Evolutionary conservation across 768 basidiomycete species (phyloP), one percentile per base, ranked within the genome.

Genomic region (Gautieria morchelliformis): DNA sequence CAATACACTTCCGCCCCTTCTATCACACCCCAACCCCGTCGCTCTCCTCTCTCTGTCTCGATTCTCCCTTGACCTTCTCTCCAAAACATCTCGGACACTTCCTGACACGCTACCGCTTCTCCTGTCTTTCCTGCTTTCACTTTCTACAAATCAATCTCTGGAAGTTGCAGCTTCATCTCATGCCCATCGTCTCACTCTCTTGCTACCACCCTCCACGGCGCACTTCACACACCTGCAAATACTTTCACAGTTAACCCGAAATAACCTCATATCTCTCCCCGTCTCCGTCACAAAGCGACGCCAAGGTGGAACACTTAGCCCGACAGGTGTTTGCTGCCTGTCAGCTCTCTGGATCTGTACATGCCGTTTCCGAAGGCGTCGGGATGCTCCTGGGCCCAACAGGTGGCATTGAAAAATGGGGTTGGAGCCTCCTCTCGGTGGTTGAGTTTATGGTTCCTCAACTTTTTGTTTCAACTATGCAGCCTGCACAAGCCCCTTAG

Each of bases 351-450:
- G 35, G 59, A 12, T 65, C 71, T 14, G 63, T 78, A 30, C 64
- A 72, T 1, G 63, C 76, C n/a, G 74, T 89, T 35, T 74, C 79
- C 14, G 67, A 72, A 15, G 75, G 74, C 37, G 72, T 90, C 3
- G 79, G 77, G 8, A 79, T 78, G 55, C 74, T 93, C 5, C 76
- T 95, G 1, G 93, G 93, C 4, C 86, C 92, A 1, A 78, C 73
- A 0, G 91, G 92, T 7, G 85, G 88, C 0, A 82, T 96, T 17
- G 92, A 96, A 63, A 84, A 84, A 67, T 98, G 93, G 95, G 89
- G 92, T 4, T 93, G 88, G 86, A 80, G 81, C 49, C 66, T 99
- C 4, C 75, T 98, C 30, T 79, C 81, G 0, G 89, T 87, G n/a
- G 71, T 97, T 40, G 85, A 92, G 62, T 82, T 98, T 57, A 71